A percentile compares a stretch with the other conserved stretches of the same genome.
Conservation (phyloP, 78 protist genomes). For the Tieghemostelium lacteum region DNA sequence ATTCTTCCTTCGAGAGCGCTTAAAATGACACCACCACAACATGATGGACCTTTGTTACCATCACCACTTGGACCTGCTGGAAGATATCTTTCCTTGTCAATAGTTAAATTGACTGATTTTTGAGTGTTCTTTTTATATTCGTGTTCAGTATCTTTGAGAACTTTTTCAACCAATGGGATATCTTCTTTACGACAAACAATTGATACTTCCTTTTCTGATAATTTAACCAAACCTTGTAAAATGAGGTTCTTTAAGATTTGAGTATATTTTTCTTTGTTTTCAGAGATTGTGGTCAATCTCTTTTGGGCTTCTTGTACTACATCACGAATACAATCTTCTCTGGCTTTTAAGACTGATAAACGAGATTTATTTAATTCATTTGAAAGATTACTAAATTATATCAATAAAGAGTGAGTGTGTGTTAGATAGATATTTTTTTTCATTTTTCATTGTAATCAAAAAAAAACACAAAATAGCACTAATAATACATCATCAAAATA, state of each 20-base stretch:
- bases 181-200: slow-evolving; percentile 78
- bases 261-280: slow-evolving; percentile 46
- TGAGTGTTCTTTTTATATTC: slow-evolving; percentile 23
- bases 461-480: too few relatives aligned
- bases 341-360: slow-evolving; percentile 79
- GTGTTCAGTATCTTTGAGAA: slow-evolving; percentile 33
- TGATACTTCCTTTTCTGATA: slow-evolving; percentile 42
- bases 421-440: too few relatives aligned
- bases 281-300: slow-evolving; percentile 42
- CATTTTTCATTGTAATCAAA: too few relatives aligned
- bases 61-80: slow-evolving; percentile 74
- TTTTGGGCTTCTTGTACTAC: slow-evolving; percentile 67
- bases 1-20: slow-evolving; percentile 77
- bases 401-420: neutral
- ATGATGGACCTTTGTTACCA: slow-evolving; percentile 63
- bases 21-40: slow-evolving; percentile 82
- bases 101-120: slow-evolving; percentile 13
- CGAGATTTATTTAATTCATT: slow-evolving; percentile 83
- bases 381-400: slow-evolving; percentile 63
- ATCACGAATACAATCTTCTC: slow-evolving; percentile 81
- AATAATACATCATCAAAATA: too few relatives aligned
- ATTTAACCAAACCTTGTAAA: slow-evolving; percentile 62
- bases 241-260: slow-evolving; percentile 67
- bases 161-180: slow-evolving; percentile 12
- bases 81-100: slow-evolving; percentile 60